These are phyloP conservation scores for Perkinsus olseni DNA, from an alignment of 169 alveolate species.

Conservation along the genomic window DNA sequence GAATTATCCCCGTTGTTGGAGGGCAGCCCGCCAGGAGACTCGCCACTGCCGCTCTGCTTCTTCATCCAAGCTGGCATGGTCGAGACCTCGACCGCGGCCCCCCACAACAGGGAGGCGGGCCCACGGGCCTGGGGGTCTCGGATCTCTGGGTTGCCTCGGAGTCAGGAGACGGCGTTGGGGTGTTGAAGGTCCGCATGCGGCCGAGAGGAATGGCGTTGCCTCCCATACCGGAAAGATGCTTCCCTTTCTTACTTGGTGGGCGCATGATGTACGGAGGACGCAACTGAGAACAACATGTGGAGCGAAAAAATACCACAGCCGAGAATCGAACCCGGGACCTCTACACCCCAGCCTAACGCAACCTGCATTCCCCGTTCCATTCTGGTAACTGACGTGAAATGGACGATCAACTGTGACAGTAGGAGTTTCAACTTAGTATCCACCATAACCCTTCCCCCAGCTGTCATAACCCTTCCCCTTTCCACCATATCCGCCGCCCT, in stretches of 20 bases:
- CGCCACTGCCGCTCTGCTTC: not conserved
- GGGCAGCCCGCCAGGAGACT: not conserved
- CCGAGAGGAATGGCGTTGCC: not conserved
- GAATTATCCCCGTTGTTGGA: not conserved
- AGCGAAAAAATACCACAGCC: too few species aligned
- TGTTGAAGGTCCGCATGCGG: not conserved
- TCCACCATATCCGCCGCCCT: not conserved
- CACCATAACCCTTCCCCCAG: not conserved
- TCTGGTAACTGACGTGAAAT: not conserved
- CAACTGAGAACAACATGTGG: too few species aligned
- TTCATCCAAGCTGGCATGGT: not conserved
- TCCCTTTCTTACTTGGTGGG: not conserved
- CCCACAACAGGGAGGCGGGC: not conserved
- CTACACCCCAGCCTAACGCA: not conserved
- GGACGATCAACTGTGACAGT: not conserved
- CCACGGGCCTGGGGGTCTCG: not conserved
- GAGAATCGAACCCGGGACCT: too few species aligned
- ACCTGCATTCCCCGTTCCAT: not conserved
- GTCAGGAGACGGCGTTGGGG: not conserved
- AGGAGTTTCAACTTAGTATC: not conserved
- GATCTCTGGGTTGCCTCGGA: not conserved
- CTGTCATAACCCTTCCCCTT: not conserved
- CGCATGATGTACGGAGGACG: not conserved
- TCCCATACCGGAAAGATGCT: not conserved
- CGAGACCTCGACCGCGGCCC: not conserved